A percentile compares a stretch with the other conserved stretches of the same genome.
These are phyloP conservation scores for Triticum dicoccoides DNA, from an alignment of 176 grass and related monocot genomes.

Conservation along the genomic window DNA sequence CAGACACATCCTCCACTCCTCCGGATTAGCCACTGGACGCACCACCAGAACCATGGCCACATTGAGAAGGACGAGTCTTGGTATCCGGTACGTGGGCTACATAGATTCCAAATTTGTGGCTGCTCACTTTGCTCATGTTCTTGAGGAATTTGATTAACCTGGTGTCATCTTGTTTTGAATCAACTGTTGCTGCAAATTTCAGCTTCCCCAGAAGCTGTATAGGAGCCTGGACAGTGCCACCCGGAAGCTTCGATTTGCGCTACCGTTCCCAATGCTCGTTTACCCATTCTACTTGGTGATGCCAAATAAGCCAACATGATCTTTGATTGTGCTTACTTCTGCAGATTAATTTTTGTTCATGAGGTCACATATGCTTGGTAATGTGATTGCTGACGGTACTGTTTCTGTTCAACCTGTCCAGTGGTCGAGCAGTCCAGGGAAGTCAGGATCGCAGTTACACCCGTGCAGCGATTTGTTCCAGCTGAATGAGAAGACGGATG, in stretches of 20 bases:
- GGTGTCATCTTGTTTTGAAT: neutral
- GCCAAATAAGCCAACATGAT: neutral
- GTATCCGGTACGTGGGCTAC: slow-evolving; percentile 42
- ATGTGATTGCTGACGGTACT: neutral
- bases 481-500: slow-evolving; percentile 54
- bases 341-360: neutral
- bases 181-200: neutral
- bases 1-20: slow-evolving; percentile 69
- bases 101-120: neutral
- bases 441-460: slow-evolving; percentile 57
- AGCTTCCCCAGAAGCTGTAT: slow-evolving; percentile 58
- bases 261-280: slow-evolving; percentile 65
- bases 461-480: slow-evolving; percentile 58
- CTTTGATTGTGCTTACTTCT: neutral
- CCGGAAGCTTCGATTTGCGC: slow-evolving; percentile 43
- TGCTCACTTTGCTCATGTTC: neutral
- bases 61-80: slow-evolving; percentile 64
- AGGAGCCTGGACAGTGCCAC: slow-evolving; percentile 42
- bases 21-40: slow-evolving; percentile 94
- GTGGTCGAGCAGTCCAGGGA: slow-evolving; percentile 71
- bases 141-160: neutral
- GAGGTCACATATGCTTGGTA: neutral
- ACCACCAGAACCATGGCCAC: slow-evolving; percentile 92
- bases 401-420: slow-evolving; percentile 19
- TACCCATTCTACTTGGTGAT: slow-evolving; percentile 71